Evolutionary conservation across 805 yeast species (phyloP), one percentile per base, ranked within the genome.

Genomic region (Lipomyces sp.): DNA sequence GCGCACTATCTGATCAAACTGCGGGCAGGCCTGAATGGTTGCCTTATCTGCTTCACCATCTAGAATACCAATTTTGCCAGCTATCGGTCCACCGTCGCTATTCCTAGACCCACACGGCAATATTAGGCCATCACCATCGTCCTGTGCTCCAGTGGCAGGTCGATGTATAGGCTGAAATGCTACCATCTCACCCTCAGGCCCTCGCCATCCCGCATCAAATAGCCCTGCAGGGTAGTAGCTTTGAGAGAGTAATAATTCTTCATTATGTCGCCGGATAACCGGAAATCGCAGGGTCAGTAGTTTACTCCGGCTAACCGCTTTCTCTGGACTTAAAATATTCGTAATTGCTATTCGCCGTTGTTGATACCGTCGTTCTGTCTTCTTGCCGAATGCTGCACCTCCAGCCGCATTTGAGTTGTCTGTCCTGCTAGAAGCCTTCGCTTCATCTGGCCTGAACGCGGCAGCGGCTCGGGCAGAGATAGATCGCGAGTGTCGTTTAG

Each of bases 141-240:
- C 24, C 10, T 11, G 18, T 32, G 54, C 39, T 13, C 34, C 54
- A 5, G 48, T n/a, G 24, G 48, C n/a, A 18, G 8, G 48, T 13
- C 39, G 13, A 37, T 13, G 13, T 18, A 18, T 42, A 53, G 51
- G 42, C 45, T 42, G 39, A 55, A 35, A n/a, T 4, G 5, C 39
- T 33, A 50, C 50, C 11, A 61, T 15, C 29, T 50, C 57, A 18
- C 62, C 64, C 7, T 60, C 53, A 6, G 32, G 34, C 4, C 57
- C 60, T 15, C 66, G 45, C 33, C 66, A 59, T 15, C 58, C 59
- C n/a, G 60, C 66, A 37, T 56, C 57, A 42, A 55, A 51, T 4
- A 59, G 42, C 35, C 63, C 34, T 32, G 35, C n/a, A 57, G 39
- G 33, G 5, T 50, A 59, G 7, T 24, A 29, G 5, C 29, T 2